Evolutionary conservation across 2,329 filamentous ascomycete genomes (phyloP), one percentile per base, ranked within the genome.

Genomic region (Sarocladium oryzae): DNA sequence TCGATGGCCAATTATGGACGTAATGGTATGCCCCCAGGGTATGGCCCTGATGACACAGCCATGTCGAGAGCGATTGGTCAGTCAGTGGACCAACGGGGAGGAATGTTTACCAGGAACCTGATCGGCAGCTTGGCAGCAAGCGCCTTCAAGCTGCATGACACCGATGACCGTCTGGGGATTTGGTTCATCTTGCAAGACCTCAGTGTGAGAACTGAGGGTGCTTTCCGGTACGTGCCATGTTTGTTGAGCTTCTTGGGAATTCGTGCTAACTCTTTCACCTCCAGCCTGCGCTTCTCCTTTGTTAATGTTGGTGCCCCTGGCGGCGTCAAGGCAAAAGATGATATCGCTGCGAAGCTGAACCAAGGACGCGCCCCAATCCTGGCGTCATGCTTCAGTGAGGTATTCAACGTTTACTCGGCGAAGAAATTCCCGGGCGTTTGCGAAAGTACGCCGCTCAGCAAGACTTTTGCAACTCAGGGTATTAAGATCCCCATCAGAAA

Each of bases 391-490:
- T 97, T 92, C 69, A 95, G 88, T 45, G 87, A 95, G 4, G 78
- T 84, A 2, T 97, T 99, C 74, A 88, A 89, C 51, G 93, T 99
- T 26, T 97, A 86, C 69, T 95, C 89, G 2, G 93, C 93, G 45
- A 99, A 99, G 77, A 96, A 96, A 63, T 99, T 99, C 68, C 93
- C 93, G 0, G 93, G 93, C 36, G 93, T 99, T 1, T 96, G 95
- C 53, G 92, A 97, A 66, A 95, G 88, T 66, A 99, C 93, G 0
- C 71, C 83, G 3, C 73, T 97, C 16, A 96, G 91, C 76, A 96
- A 95, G 68, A 88, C 84, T 55, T 97, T 99, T 70, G 92, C 93
- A 3, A 77, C 81, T 1, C 93, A 99, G 63, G 93, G 93, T 21
- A 95, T 96, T 69, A 96, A 96, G 69, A 96, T 97, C 21, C 92